Evolutionary conservation across 257 asterid species (phyloP).

Genomic region (Vinca minor): DNA sequence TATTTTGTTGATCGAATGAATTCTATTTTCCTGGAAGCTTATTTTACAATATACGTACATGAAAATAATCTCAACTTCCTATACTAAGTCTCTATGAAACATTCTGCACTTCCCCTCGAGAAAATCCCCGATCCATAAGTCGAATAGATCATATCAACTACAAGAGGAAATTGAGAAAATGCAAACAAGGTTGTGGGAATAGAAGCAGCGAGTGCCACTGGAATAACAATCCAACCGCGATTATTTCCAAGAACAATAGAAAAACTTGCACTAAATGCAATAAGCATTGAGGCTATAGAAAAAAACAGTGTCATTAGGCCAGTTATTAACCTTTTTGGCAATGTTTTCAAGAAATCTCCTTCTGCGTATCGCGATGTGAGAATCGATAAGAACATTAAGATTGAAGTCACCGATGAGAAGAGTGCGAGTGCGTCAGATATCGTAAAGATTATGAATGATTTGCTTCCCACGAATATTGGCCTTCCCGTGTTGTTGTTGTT

Average conservation of each 20-base stretch:
- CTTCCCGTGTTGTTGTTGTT: slow-evolving; percentile 18
- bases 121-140: slow-evolving; percentile 27
- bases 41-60: too few species aligned
- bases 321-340: slow-evolving; percentile 26
- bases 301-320: slow-evolving; percentile 29
- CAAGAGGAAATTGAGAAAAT: slow-evolving; percentile 25
- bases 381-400: slow-evolving; percentile 32
- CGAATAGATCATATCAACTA: slow-evolving; percentile 25
- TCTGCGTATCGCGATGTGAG: slow-evolving; percentile 37
- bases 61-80: too few species aligned
- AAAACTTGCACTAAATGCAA: slow-evolving; percentile 29
- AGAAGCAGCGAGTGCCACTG: slow-evolving; percentile 21
- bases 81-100: neutral
- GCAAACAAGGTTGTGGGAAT: slow-evolving; percentile 24
- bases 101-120: neutral
- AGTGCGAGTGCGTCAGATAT: slow-evolving; percentile 21
- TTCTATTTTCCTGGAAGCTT: too few species aligned
- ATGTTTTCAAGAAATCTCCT: slow-evolving; percentile 25
- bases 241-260: slow-evolving; percentile 14
- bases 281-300: slow-evolving; percentile 27
- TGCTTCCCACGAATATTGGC: slow-evolving; percentile 21
- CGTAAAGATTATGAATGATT: slow-evolving; percentile 23
- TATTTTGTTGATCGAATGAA: too few species aligned
- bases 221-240: slow-evolving; percentile 15
- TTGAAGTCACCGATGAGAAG: slow-evolving; percentile 26